These are phyloP conservation scores for Thalassiosira delicatula DNA, from an alignment of 352 stramenopile genomes.

Conservation along the genomic window DNA sequence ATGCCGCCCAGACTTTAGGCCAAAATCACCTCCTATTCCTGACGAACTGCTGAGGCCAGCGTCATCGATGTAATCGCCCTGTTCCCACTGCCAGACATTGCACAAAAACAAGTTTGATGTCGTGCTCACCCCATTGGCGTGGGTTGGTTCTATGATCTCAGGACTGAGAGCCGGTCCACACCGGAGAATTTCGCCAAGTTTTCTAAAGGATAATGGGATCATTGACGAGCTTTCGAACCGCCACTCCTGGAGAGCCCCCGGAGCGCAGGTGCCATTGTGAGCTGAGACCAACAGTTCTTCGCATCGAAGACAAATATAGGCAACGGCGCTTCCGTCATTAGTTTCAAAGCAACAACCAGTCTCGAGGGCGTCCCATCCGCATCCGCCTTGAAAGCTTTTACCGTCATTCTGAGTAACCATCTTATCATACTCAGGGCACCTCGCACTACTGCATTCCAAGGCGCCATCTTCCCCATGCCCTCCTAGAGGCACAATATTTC, in stretches of 20 bases:
- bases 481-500: constrained; percentile 55
- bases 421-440: constrained; percentile 75
- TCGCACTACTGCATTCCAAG: constrained; percentile 62
- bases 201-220: constrained; percentile 52
- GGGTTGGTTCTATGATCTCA: too few relatives aligned
- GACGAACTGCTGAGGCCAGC: constrained; percentile 59
- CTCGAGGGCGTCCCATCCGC: constrained; percentile 84
- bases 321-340: too few relatives aligned
- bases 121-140: too few relatives aligned
- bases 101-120: constrained; percentile 86
- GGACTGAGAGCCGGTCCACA: constrained; percentile 78
- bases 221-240: constrained; percentile 46
- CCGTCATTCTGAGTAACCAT: constrained; percentile 92
- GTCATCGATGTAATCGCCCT: constrained; percentile 91
- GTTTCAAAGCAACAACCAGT: too few relatives aligned
- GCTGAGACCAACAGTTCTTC: too few relatives aligned
- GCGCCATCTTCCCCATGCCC: constrained; percentile 75
- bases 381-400: constrained; percentile 92
- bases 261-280: too few relatives aligned
- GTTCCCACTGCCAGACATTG: constrained; percentile 88
- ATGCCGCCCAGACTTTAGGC: constrained; percentile 82
- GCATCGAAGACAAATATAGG: too few relatives aligned
- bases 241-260: too few relatives aligned
- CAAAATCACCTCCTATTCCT: constrained; percentile 71
- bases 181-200: constrained; percentile 27